Evolutionary conservation across 352 stramenopile species (phyloP), one percentile per base, ranked within the genome.

Genomic region (Peronospora destructor): DNA sequence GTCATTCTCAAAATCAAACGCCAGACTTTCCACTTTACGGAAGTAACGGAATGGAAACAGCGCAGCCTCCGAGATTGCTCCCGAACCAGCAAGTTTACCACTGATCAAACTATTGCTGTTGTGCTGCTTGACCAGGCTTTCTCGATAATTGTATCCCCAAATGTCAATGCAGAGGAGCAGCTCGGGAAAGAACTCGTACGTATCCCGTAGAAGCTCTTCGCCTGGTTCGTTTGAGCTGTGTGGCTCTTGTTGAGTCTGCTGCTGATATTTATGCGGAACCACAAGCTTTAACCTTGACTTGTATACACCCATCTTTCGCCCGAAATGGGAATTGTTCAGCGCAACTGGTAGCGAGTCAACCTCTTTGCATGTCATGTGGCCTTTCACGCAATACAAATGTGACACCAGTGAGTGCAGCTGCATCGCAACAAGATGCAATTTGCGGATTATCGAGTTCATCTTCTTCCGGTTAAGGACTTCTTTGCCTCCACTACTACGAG

Each of bases 381-480:
- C 71, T 32, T 79, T 76, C 0, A 87, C 32, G 38, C 78, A 87
- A 57, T 84, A 87, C 6, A 89, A 26, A 48, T 89, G 76, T 1
- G 70, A 82, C 8, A 89, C 62, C 4, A 89, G 49, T 12, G 73
- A 85, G 46, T 90, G 78, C 9, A 90, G 35, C 44, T 89, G 78
- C 42, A 89, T 82, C 0, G 76, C 78, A 26, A 89, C 76, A 11
- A 89, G 61, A 51, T 89, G 78, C 17, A 89, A 49, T 45, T 89
- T 89, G 4, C 78, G 76, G 26, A 89, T 85, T 13, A 79, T 87
- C 14, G 78, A 87, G 56, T 89, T 89, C 64, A 87, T 76, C 48
- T 89, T 89, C 64, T 87, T 87, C 17, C 78, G 78, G 36, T 72
- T 89, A 28, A 87, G 59, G 4, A 81, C 44, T 32, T 86, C 73